phyloP scores from a whole-genome alignment of 2,329 filamentous ascomycete species.

The Talaromyces sp. region DNA sequence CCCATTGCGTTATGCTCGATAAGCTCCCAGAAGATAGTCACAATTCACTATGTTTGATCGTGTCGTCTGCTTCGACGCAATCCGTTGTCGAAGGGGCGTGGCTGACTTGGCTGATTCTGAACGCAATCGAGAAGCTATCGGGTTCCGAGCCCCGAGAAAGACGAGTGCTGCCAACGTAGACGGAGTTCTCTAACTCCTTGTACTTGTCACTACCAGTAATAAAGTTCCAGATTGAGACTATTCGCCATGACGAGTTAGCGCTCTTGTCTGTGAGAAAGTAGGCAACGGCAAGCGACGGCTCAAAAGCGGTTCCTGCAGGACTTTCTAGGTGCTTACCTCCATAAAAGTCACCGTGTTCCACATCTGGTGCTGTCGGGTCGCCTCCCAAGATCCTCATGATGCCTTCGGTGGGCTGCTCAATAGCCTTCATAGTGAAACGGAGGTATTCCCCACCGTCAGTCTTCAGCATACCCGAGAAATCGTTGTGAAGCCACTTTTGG shows the following conservation, averaged over 20 bases:
- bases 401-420: neutral
- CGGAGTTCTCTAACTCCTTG: neutral
- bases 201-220: conserved; percentile 2
- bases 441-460: neutral
- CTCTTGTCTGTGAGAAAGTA: neutral
- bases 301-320: neutral
- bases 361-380: neutral
- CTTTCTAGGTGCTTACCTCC: neutral
- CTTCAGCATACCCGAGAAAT: neutral
- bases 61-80: neutral
- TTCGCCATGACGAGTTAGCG: neutral
- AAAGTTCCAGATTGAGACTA: neutral
- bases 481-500: neutral
- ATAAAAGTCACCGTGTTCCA: neutral
- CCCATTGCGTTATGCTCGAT: neutral
- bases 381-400: conserved; percentile 1
- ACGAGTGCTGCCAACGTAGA: neutral
- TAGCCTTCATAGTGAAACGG: neutral
- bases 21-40: neutral
- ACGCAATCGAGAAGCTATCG: neutral
- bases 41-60: neutral
- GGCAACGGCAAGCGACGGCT: neutral
- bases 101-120: neutral
- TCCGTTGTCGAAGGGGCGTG: neutral
- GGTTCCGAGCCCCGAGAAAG: neutral